These are phyloP conservation scores for Tricholoma saponaceum DNA, from an alignment of 768 basidiomycete species.

Conservation along the genomic window DNA sequence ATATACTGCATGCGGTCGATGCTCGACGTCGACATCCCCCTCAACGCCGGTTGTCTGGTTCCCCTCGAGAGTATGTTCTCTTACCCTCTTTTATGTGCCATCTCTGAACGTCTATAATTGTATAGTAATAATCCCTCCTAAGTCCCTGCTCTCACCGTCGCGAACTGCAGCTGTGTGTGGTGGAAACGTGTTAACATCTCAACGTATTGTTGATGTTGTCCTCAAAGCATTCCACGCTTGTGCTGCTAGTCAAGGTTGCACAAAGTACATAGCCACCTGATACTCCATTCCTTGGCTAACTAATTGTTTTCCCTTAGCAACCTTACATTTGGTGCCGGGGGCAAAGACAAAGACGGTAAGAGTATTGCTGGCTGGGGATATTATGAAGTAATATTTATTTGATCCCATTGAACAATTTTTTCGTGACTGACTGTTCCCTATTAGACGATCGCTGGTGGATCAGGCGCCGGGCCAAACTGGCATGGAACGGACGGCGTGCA, in stretches of 20 bases:
- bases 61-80: conserved; percentile 64
- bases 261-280: conserved; percentile 56
- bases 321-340: conserved; percentile 84
- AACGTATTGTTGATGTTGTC: conserved; percentile 93
- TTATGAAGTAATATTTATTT: conserved; percentile 53
- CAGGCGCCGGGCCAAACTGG: conserved; percentile 87
- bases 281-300: conserved; percentile 3
- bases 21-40: conserved; percentile 83
- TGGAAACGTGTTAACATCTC: conserved; percentile 88
- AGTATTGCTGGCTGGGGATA: conserved; percentile 86
- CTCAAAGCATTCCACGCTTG: conserved; percentile 89
- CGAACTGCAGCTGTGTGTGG: conserved; percentile 89
- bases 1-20: conserved; percentile 89
- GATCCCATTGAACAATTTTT: conserved; percentile 3
- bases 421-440: conserved; percentile 4
- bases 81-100: background rate
- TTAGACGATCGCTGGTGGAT: conserved; percentile 92
- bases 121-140: conserved; percentile 74
- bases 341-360: conserved; percentile 78
- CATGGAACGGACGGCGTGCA: conserved; percentile 92
- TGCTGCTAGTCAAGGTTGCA: conserved; percentile 91
- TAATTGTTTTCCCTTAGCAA: conserved; percentile 44
- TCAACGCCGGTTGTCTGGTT: conserved; percentile 92
- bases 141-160: conserved; percentile 75
- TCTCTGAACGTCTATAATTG: background rate